Base-by-base conservation (phyloP, 2,329 filamentous ascomycete species). In the Capronia coronata region DNA sequence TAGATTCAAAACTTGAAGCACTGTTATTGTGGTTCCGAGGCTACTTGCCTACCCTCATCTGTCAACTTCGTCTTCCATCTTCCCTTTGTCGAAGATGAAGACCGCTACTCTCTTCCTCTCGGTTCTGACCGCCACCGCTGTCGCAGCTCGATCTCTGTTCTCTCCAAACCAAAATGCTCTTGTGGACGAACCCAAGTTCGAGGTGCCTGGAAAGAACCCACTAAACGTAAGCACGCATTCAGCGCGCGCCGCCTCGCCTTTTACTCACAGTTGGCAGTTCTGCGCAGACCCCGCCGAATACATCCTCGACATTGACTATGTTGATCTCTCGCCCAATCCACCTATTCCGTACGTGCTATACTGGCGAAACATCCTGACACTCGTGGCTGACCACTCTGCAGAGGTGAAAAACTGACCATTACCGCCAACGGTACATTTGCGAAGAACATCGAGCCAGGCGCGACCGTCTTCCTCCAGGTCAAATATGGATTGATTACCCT, bases 401-500 rank as follows among this genome's bases (percentile, higher is more conserved):
- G 93, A 65, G 93, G 91, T 62, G 60, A 81, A 61, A 79, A 78
- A 16, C 82, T 98, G 46, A 74, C 76, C 51, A 94, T 98, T 72
- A 80, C 80, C 57, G 93, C 90, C 40, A 75, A 72, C 25, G 93
- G 91, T 49, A 79, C 73, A n/a, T 78, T 97, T 57, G 77, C 76
- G 60, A 71, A 94, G 63, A 70, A 76, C 44, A 82, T 98, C 57
- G 78, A 82, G 48, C 67, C 88, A 51, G 91, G 88, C 51, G 87
- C 91, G 52, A 87, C 86, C 62, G 84, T 96, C 55, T 75, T 84
- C 41, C 68, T 98, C 34, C 78, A 83, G 59, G 91, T 98, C 71
- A 96, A 95, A 73, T 96, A 94, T 68, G 91, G 91, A 53, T 76
- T 95, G 59, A 96, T 98, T 68, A 86, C 82, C 48, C 79, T 98